Conservation (phyloP, 139 green algal species). For the Astrephomene gubernaculifera region DNA sequence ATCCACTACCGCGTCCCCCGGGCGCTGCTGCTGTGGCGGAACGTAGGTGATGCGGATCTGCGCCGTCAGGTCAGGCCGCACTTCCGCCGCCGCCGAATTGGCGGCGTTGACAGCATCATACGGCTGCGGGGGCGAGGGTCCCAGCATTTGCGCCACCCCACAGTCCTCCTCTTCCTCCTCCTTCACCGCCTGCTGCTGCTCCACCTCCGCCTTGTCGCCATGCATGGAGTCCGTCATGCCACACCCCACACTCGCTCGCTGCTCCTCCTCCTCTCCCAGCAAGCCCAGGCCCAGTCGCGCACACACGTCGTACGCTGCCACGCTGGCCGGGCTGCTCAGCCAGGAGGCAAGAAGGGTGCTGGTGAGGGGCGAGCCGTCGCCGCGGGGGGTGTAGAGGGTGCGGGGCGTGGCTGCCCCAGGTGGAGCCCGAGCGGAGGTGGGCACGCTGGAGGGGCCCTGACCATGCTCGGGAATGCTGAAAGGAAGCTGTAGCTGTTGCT, state of each 20-base stretch:
- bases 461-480: background rate
- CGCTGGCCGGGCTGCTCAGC: constrained; percentile 25
- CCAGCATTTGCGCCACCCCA: background rate
- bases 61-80: background rate
- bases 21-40: background rate
- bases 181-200: background rate
- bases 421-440: background rate
- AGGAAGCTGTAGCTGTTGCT: background rate
- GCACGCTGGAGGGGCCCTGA: background rate
- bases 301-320: background rate
- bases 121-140: background rate
- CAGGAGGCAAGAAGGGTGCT: constrained; percentile 31
- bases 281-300: background rate
- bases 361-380: background rate
- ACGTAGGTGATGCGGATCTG: constrained; percentile 23
- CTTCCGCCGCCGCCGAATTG: background rate
- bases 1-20: background rate
- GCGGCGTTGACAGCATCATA: background rate
- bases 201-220: background rate
- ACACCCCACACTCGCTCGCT: too few relatives aligned
- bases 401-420: background rate
- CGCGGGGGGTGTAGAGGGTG: background rate
- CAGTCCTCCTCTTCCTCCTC: background rate
- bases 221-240: background rate
- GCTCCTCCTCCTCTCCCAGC: background rate